A percentile compares a stretch with the other conserved stretches of the same genome.
phyloP scores from a whole-genome alignment of 371 early-diverging fungal species.

The Haplosporangium sp. region DNA sequence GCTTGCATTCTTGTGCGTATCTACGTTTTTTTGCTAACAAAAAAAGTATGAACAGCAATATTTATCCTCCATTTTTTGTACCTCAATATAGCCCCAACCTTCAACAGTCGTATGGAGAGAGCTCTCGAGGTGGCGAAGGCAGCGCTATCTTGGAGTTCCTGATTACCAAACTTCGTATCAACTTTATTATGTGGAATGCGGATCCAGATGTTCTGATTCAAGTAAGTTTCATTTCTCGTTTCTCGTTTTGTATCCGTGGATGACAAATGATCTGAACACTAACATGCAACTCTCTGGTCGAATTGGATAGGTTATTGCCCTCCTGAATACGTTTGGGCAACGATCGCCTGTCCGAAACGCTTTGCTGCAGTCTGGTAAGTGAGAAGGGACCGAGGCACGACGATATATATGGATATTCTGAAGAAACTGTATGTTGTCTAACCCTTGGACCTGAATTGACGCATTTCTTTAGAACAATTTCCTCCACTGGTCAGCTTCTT shows the following conservation, averaged over 20 bases:
- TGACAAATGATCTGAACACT: no score
- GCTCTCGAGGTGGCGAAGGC: conserved; percentile 72
- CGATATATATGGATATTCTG: neutral
- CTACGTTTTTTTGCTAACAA: neutral
- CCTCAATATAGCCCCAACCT: conserved; percentile 59
- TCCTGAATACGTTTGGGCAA: conserved; percentile 70
- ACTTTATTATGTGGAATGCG: conserved; percentile 78
- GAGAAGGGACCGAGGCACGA: neutral
- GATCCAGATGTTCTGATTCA: conserved; percentile 76
- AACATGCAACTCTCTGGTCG: neutral
- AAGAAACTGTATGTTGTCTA: neutral
- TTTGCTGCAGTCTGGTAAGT: conserved; percentile 68
- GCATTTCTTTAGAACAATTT: conserved; percentile 59
- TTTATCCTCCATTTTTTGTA: neutral
- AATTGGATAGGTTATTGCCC: conserved; percentile 61
- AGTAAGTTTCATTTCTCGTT: conserved; percentile 23
- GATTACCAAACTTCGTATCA: conserved; percentile 67
- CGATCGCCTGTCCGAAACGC: conserved; percentile 61
- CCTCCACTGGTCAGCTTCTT: conserved; percentile 70
- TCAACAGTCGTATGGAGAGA: conserved; percentile 67
- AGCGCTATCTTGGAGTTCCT: conserved; percentile 68
- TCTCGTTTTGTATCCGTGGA: neutral
- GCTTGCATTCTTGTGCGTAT: neutral
- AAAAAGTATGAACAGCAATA: neutral
- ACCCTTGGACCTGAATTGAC: no score